Percentiles rank a stretch among this genome's conserved stretches.
phyloP scores from a whole-genome alignment of 768 basidiomycete species.

The Rickenella mellea region DNA sequence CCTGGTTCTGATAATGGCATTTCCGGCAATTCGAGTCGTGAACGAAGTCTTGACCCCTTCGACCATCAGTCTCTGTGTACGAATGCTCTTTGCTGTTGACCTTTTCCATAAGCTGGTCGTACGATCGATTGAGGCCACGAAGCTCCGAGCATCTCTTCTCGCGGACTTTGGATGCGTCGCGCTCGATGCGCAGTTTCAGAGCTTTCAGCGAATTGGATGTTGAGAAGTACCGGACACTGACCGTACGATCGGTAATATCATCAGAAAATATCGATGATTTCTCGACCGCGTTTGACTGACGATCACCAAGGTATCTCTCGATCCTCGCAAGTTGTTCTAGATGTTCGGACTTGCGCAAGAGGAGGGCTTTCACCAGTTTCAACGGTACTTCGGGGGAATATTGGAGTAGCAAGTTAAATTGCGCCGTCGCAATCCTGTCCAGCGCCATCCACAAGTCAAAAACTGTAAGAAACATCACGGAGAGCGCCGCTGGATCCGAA shows the following conservation, averaged over 20 bases:
- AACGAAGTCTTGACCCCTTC: no score
- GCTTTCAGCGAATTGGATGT: conserved; percentile 11
- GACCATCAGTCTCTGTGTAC: conserved; percentile 1
- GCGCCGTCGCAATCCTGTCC: conserved; percentile 24
- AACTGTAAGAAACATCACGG: conserved; percentile 33
- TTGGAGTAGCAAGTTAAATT: conserved; percentile 27
- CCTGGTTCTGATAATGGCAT: conserved; percentile 15
- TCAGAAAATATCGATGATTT: conserved; percentile 25
- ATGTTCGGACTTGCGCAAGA: conserved; percentile 23
- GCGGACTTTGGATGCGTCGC: conserved; percentile 12
- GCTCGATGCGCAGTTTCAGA: conserved; percentile 20
- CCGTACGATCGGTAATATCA: conserved; percentile 8
- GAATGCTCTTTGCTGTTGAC: conserved; percentile 5
- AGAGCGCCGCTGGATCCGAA: conserved; percentile 11
- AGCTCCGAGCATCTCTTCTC: conserved; percentile 20
- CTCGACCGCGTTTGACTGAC: conserved; percentile 12
- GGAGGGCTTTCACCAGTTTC: conserved; percentile 28
- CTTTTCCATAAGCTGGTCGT: conserved; percentile 11
- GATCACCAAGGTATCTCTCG: conserved; percentile 21
- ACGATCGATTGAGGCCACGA: conserved; percentile 5
- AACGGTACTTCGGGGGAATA: conserved; percentile 38
- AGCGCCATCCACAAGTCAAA: conserved; percentile 41
- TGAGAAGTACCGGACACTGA: conserved; percentile 27
- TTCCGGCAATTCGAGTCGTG: conserved; percentile 20
- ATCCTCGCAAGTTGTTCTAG: conserved; percentile 19